phyloP scores from a whole-genome alignment of 2,329 filamentous ascomycete species.

The Aotearoamyces nothofagi region DNA sequence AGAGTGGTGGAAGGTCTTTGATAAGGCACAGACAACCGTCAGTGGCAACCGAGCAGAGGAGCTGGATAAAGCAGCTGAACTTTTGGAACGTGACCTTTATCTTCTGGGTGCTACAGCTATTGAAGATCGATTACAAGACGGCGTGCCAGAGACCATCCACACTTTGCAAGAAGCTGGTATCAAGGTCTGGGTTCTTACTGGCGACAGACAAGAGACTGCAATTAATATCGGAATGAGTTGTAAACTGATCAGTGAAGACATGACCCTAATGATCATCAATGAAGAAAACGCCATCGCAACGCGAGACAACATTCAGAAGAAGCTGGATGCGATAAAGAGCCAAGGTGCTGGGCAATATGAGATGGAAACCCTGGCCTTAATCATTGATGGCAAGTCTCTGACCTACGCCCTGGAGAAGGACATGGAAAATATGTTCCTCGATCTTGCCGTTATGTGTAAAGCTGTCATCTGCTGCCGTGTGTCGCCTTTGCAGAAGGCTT shows the following conservation, averaged over 20 bases:
- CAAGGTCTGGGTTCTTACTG: constrained; percentile 97
- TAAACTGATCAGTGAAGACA: constrained; percentile 95
- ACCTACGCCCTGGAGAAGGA: constrained; percentile 89
- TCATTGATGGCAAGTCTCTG: constrained; percentile 93
- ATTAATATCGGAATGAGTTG: constrained; percentile 99
- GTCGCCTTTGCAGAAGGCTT: constrained; percentile 87
- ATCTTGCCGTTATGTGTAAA: constrained; percentile 90
- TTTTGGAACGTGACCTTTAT: constrained; percentile 86
- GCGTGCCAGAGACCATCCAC: constrained; percentile 94
- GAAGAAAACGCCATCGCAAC: constrained; percentile 71
- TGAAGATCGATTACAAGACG: constrained; percentile 91
- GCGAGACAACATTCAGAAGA: constrained; percentile 81
- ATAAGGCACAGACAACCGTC: constrained; percentile 78
- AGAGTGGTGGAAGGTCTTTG: constrained; percentile 77
- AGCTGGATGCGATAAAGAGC: constrained; percentile 75
- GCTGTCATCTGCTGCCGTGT: constrained; percentile 98
- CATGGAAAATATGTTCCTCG: constrained; percentile 82
- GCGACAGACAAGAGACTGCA: constrained; percentile 93
- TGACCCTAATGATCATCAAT: constrained; percentile 94
- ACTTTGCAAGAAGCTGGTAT: constrained; percentile 93
- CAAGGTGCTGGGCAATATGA: constrained; percentile 66
- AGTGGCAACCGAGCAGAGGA: constrained; percentile 87
- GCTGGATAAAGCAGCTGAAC: constrained; percentile 88
- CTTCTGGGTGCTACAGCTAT: constrained; percentile 93
- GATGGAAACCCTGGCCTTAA: constrained; percentile 72